Conservation (phyloP, 805 yeast genomes). For the Vanderwaltozyma polyspora region DNA sequence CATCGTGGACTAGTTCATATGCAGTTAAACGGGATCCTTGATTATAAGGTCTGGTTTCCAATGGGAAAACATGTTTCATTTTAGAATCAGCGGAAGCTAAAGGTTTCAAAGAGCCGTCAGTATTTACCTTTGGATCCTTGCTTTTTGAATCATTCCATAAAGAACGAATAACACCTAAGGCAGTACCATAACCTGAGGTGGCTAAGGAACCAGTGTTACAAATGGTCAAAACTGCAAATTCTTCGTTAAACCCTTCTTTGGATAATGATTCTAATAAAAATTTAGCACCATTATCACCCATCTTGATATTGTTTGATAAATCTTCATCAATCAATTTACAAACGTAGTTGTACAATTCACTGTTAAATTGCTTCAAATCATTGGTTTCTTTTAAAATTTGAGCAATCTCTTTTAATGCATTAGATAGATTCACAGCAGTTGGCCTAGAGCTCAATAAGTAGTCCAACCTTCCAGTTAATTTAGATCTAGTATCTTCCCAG, state of each 20-base stretch:
- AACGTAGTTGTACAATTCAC: constrained; percentile 33
- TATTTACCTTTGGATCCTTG: constrained; percentile 12
- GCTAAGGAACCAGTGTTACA: constrained; percentile 97
- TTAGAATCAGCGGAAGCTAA: constrained; percentile 29
- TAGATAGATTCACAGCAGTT: constrained; percentile 86
- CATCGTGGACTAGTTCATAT: constrained; percentile 74
- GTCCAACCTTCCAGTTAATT: constrained; percentile 41
- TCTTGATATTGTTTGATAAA: constrained; percentile 58
- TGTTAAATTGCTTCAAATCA: constrained; percentile 12
- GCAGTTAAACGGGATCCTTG: constrained; percentile 94
- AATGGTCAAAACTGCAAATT: constrained; percentile 76
- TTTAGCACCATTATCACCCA: constrained; percentile 75
- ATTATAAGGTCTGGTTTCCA: constrained; percentile 93
- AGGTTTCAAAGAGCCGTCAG: constrained; percentile 6
- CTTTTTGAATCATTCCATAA: constrained; percentile 36
- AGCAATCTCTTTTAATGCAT: constrained; percentile 41
- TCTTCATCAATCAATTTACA: constrained; percentile 61
- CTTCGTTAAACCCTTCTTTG: constrained; percentile 42
- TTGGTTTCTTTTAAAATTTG: constrained; percentile 25
- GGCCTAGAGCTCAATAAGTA: constrained; percentile 73
- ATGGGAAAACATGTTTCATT: constrained; percentile 66
- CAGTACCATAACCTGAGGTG: constrained; percentile 96
- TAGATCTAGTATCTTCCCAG: constrained; percentile 27
- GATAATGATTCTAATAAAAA: constrained; percentile 42
- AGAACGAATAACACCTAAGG: constrained; percentile 82